Conservation (phyloP, 148 eudicot genomes). For the Vaccinium darrowii region DNA sequence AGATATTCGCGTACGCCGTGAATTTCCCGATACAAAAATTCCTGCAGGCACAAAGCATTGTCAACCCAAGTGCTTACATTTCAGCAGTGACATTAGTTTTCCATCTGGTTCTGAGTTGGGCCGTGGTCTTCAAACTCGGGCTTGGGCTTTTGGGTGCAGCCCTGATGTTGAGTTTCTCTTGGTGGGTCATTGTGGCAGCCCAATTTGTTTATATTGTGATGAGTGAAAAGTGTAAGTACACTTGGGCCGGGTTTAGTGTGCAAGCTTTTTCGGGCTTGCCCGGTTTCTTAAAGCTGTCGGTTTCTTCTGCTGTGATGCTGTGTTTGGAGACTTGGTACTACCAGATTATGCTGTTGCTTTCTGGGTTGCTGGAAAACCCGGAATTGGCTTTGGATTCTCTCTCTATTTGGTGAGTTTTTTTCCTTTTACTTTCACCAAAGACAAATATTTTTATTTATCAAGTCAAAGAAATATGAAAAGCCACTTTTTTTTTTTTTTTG, state of each 20-base stretch:
- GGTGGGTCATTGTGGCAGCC: constrained; percentile 26
- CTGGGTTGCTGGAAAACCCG: constrained; percentile 30
- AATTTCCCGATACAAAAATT: constrained; percentile 38
- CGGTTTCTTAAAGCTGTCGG: constrained; percentile 27
- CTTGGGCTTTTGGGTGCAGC: constrained; percentile 28
- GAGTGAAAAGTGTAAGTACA: constrained; percentile 20
- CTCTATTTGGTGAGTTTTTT: constrained; percentile 24
- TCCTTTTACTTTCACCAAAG: no score
- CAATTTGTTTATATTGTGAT: constrained; percentile 26
- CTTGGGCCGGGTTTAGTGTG: constrained; percentile 29
- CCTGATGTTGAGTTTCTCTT: constrained; percentile 22
- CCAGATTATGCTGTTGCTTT: constrained; percentile 21
- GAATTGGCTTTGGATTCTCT: constrained; percentile 29
- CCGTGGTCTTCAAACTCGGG: constrained; percentile 14
- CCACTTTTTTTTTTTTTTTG: no score
- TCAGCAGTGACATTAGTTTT: constrained; percentile 7
- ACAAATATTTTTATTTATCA: no score
- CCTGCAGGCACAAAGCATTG: constrained; percentile 36
- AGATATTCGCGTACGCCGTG: constrained; percentile 27
- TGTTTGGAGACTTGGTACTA: constrained; percentile 37
- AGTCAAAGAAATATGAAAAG: no score
- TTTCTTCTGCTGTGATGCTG: constrained; percentile 36
- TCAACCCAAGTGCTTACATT: constrained; percentile 23
- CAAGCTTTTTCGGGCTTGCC: constrained; percentile 30
- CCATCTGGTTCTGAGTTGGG: constrained; percentile 23